Conservation (phyloP, 495 filamentous ascomycete genomes). For the Daldinia grandis region DNA sequence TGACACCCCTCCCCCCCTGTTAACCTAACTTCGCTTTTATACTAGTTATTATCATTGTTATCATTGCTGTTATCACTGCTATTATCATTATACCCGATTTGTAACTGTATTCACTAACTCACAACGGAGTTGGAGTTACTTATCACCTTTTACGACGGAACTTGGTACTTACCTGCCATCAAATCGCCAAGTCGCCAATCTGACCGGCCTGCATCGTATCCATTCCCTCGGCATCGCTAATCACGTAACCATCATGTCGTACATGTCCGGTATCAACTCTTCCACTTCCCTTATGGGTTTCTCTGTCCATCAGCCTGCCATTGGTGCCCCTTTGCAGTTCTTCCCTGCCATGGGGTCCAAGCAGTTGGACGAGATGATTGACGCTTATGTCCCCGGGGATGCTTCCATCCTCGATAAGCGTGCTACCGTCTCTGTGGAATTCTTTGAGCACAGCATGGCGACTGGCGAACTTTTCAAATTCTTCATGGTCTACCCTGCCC, state of each 20-base stretch:
- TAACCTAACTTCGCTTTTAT: not conserved
- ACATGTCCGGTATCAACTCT: slow-evolving; percentile 52
- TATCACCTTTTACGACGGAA: slow-evolving; percentile 8
- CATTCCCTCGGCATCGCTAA: slow-evolving; percentile 1
- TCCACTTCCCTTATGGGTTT: slow-evolving; percentile 55
- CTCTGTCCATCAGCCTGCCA: slow-evolving; percentile 58
- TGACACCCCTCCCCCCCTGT: not conserved
- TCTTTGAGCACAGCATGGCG: slow-evolving; percentile 55
- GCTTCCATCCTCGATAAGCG: slow-evolving; percentile 62
- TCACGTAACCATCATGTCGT: slow-evolving; percentile 38
- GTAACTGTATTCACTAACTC: slow-evolving; percentile 2
- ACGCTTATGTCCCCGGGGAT: slow-evolving; percentile 59
- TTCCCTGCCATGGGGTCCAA: slow-evolving; percentile 61
- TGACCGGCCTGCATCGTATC: slow-evolving; percentile 24
- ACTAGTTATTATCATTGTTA: not conserved
- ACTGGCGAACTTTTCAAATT: slow-evolving; percentile 61
- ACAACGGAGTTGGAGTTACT: slow-evolving; percentile 24
- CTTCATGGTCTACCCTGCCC: slow-evolving; percentile 57
- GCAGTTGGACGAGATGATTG: slow-evolving; percentile 62
- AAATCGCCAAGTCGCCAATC: slow-evolving; percentile 13
- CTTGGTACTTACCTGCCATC: slow-evolving; percentile 26
- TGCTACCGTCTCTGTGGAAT: slow-evolving; percentile 62
- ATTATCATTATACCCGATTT: slow-evolving; percentile 3
- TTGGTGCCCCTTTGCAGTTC: slow-evolving; percentile 62
- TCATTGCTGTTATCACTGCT: too few species aligned